Conservation (phyloP, 129 eudicot genomes). For the Escallonia rubra region DNA sequence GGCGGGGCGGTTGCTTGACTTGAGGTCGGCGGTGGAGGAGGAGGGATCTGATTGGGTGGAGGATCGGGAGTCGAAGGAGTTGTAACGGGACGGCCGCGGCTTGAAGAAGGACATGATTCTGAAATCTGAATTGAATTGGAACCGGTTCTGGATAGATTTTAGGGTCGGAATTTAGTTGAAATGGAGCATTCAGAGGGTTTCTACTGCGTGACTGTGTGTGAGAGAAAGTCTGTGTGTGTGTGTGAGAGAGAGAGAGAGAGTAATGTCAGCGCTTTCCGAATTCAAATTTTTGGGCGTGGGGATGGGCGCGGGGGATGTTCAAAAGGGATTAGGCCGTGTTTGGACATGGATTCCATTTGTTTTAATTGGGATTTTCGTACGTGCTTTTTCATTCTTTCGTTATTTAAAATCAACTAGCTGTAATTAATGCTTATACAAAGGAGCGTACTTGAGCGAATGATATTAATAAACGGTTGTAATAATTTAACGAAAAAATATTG, state of each 20-base stretch:
- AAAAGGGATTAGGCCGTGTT: no score
- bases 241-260: background rate
- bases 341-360: no score
- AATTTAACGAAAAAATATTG: no score
- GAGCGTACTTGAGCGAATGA: no score
- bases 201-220: background rate
- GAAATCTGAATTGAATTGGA: background rate
- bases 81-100: constrained; percentile 51
- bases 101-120: constrained; percentile 33
- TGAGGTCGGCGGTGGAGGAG: constrained; percentile 46
- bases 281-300: constrained; percentile 31
- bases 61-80: constrained; percentile 31
- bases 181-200: constrained; percentile 18
- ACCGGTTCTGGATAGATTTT: background rate
- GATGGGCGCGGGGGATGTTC: constrained; percentile 16
- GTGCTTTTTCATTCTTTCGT: no score
- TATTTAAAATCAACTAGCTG: no score
- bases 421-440: no score
- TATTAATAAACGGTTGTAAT: no score
- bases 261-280: constrained; percentile 21
- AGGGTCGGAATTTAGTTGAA: background rate
- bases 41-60: constrained; percentile 65
- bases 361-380: no score
- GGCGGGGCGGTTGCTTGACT: constrained; percentile 10
- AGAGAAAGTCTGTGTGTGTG: background rate